phyloP scores from a whole-genome alignment of 257 asterid genomes.

The Primulina huaijiensis region DNA sequence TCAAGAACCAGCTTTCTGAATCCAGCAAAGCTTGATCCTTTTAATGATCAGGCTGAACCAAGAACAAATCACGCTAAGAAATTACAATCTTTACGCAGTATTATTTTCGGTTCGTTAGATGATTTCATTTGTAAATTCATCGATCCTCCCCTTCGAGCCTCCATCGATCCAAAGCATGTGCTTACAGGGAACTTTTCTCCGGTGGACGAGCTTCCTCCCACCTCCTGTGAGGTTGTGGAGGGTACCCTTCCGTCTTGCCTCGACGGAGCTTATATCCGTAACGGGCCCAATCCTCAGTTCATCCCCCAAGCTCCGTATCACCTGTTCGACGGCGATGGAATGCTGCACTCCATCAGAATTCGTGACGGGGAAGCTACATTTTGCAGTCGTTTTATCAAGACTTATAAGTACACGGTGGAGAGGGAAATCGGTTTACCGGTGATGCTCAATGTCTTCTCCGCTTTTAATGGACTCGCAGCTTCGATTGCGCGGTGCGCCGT shows the following conservation, averaged over 20 bases:
- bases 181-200: conserved; percentile 53
- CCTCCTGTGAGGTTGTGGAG: conserved; percentile 43
- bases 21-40: not conserved
- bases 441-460: conserved; percentile 52
- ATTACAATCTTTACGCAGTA: not conserved
- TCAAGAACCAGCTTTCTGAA: not conserved
- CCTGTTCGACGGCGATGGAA: conserved; percentile 68
- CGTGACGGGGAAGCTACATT: conserved; percentile 48
- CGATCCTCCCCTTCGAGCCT: conserved; percentile 43
- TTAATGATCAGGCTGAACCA: not conserved
- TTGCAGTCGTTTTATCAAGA: conserved; percentile 64
- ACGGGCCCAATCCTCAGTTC: conserved; percentile 74
- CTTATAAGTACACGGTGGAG: conserved; percentile 51
- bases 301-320: conserved; percentile 62
- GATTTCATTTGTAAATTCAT: conserved; percentile 33
- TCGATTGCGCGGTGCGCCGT: conserved; percentile 39
- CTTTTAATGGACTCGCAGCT: conserved; percentile 46
- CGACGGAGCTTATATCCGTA: conserved; percentile 58
- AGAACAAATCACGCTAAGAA: not conserved
- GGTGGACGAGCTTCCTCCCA: conserved; percentile 55
- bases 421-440: conserved; percentile 40
- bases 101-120: conserved; percentile 34
- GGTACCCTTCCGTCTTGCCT: conserved; percentile 57
- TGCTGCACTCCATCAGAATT: conserved; percentile 59
- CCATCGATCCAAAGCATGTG: conserved; percentile 39